Conservation (phyloP, 805 yeast genomes). For the Saturnispora mendoncae region DNA sequence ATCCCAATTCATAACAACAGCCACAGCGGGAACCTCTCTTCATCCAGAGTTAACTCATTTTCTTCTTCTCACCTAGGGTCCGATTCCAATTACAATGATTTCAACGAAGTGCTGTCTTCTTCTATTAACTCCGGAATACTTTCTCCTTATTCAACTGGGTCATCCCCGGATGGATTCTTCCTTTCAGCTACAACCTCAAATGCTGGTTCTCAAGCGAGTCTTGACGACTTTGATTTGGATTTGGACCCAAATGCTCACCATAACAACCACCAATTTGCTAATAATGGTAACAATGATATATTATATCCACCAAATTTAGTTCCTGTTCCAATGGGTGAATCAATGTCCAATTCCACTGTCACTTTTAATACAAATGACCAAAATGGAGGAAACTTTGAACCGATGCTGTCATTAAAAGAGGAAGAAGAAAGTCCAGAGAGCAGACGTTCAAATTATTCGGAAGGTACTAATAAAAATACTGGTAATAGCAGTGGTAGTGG, state of each 20-base stretch:
- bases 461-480: slow-evolving; percentile 2
- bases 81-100: slow-evolving; percentile 25
- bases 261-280: not conserved
- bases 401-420: slow-evolving; percentile 5
- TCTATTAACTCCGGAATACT: slow-evolving; percentile 25
- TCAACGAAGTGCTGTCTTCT: slow-evolving; percentile 25
- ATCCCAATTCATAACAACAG: not conserved
- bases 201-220: slow-evolving; percentile 15
- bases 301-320: slow-evolving; percentile 13
- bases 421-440: slow-evolving; percentile 10
- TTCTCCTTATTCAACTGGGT: slow-evolving; percentile 31
- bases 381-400: slow-evolving; percentile 2
- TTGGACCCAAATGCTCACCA: slow-evolving; percentile 6
- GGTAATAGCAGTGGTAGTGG: slow-evolving; percentile 10
- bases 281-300: slow-evolving; percentile 10
- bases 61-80: slow-evolving; percentile 19
- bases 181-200: slow-evolving; percentile 16
- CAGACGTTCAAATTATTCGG: slow-evolving; percentile 10
- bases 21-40: slow-evolving; percentile 3
- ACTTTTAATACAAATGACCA: slow-evolving; percentile 19
- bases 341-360: slow-evolving; percentile 24
- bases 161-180: slow-evolving; percentile 31
- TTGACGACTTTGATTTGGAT: slow-evolving; percentile 11
- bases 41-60: slow-evolving; percentile 13
- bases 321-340: slow-evolving; percentile 25